Conservation (phyloP, 371 early-diverging fungal species). For the Mortierella sp. region DNA sequence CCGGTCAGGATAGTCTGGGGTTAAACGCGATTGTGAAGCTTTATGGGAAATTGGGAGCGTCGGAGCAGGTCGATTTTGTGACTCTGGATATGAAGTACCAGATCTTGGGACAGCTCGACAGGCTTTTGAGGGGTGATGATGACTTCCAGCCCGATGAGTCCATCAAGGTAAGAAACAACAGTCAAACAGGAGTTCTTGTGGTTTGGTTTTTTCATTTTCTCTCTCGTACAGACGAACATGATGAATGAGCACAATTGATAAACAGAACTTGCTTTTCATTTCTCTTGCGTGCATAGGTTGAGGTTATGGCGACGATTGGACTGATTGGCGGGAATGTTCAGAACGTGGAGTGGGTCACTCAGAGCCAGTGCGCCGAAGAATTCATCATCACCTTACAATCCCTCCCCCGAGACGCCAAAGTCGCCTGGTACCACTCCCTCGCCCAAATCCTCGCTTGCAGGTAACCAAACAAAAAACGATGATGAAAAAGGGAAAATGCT, state of each 20-base stretch:
- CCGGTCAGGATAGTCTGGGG: constrained; percentile 24
- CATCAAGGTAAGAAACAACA: constrained; percentile 19
- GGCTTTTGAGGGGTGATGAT: constrained; percentile 29
- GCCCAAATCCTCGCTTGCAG: constrained; percentile 52
- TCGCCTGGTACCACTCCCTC: constrained; percentile 46
- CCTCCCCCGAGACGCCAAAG: constrained; percentile 34
- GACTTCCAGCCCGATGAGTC: constrained; percentile 31
- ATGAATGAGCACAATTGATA: too few species aligned
- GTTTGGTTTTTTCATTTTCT: background rate
- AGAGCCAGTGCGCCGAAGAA: constrained; percentile 28
- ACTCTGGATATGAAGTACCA: constrained; percentile 44
- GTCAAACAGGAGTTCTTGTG: background rate
- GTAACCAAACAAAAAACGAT: constrained; percentile 4
- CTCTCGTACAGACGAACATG: too few species aligned
- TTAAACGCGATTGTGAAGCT: constrained; percentile 39
- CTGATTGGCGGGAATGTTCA: constrained; percentile 46
- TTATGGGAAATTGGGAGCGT: constrained; percentile 47
- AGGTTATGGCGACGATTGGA: constrained; percentile 41
- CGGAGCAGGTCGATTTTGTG: constrained; percentile 25
- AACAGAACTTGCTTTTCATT: too few species aligned
- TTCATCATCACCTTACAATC: constrained; percentile 13
- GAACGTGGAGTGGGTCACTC: constrained; percentile 37
- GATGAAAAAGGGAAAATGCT: too few species aligned
- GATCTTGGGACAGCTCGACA: constrained; percentile 38
- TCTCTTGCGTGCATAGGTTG: constrained; percentile 22